These are phyloP conservation scores for Lathyrus sativus DNA, from an alignment of 306 rosid species.

Conservation along the genomic window DNA sequence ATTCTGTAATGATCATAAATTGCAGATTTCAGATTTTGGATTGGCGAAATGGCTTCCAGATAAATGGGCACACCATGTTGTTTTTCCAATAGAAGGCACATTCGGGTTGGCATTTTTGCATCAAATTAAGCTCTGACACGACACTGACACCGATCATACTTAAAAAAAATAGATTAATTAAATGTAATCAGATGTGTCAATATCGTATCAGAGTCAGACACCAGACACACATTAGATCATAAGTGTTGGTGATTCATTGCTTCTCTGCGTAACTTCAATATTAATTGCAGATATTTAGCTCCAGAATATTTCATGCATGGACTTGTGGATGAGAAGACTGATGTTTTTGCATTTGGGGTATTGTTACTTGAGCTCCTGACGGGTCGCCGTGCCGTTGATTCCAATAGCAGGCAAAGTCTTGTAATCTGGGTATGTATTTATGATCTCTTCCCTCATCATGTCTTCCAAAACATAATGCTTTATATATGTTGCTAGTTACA, in stretches of 20 bases:
- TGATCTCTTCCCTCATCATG: background rate
- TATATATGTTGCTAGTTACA: too few species aligned
- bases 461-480: too few species aligned
- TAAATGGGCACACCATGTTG: constrained; percentile 91
- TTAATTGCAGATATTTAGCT: constrained; percentile 79
- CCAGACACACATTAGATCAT: too few species aligned
- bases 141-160: too few species aligned
- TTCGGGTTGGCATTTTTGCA: constrained; percentile 69
- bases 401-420: constrained; percentile 77
- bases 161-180: too few species aligned
- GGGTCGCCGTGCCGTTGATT: constrained; percentile 92
- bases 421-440: constrained; percentile 76
- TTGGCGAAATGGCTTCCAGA: constrained; percentile 96
- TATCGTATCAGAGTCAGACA: too few species aligned
- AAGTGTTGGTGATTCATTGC: too few species aligned
- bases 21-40: constrained; percentile 95
- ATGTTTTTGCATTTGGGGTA: constrained; percentile 90
- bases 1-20: background rate
- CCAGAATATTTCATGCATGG: constrained; percentile 99
- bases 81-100: constrained; percentile 97
- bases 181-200: too few species aligned
- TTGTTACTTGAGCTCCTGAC: constrained; percentile 84
- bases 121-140: background rate
- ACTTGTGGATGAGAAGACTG: constrained; percentile 86
- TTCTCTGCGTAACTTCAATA: too few species aligned